phyloP scores from a whole-genome alignment of 176 grass and related monocot genomes.

The Puya raimondii region DNA sequence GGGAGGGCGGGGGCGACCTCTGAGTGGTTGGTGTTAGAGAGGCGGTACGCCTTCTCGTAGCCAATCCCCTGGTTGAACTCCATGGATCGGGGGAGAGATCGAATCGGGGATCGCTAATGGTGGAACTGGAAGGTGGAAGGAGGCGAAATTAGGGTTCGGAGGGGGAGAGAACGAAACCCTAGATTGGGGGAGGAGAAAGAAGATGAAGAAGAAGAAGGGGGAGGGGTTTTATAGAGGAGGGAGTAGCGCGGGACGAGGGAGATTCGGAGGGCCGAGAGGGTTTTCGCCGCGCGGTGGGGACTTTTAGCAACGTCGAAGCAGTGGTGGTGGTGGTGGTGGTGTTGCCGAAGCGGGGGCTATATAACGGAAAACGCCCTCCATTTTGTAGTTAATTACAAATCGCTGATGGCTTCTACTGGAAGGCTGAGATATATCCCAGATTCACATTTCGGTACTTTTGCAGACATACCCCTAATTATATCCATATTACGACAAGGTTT shows the following conservation, averaged over 20 bases:
- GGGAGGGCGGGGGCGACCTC: constrained; percentile 66
- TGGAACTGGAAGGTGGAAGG: background rate
- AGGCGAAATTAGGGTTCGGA: background rate
- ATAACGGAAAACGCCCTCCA: background rate
- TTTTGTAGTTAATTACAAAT: background rate
- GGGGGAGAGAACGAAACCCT: background rate
- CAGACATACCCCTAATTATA: too few relatives aligned
- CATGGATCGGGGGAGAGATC: background rate
- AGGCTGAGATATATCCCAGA: background rate
- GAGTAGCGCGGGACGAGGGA: background rate
- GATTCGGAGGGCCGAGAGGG: background rate
- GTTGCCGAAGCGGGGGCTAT: background rate
- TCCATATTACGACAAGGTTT: too few relatives aligned
- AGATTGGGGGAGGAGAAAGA: background rate
- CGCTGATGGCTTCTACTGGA: background rate
- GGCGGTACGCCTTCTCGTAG: constrained; percentile 70
- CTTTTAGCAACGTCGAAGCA: background rate
- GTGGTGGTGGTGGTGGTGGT: background rate
- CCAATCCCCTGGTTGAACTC: constrained; percentile 24
- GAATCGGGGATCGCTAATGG: background rate
- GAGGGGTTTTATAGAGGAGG: background rate
- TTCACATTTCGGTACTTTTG: background rate
- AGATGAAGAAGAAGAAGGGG: background rate
- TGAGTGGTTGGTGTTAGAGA: constrained; percentile 74
- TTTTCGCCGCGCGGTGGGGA: background rate